Evolutionary conservation across 192 early-diverging fungal genomes (phyloP).

Genomic region (Dispira parvispora): DNA sequence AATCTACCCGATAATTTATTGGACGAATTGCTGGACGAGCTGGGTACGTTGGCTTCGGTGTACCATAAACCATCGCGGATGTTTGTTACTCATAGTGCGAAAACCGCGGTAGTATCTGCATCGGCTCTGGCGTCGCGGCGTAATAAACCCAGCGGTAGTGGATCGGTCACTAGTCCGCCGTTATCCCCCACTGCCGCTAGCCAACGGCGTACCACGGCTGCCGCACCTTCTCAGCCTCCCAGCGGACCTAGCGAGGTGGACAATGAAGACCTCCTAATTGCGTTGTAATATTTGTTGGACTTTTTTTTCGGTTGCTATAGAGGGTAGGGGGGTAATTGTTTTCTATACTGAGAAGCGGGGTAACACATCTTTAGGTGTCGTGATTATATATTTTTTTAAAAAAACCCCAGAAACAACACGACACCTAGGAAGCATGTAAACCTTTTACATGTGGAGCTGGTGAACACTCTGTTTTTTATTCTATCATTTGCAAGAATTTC

Average conservation of each 20-base stretch:
- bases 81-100: slow-evolving; percentile 38
- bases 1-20: slow-evolving; percentile 55
- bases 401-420: too few species aligned
- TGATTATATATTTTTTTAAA: too few species aligned
- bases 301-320: too few species aligned
- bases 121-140: slow-evolving; percentile 12
- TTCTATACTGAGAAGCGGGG: too few species aligned
- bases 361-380: too few species aligned
- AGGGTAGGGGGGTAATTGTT: too few species aligned
- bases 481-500: too few species aligned
- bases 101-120: slow-evolving; percentile 13
- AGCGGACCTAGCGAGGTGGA: neutral
- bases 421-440: too few species aligned
- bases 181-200: neutral
- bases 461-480: too few species aligned
- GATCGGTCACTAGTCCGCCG: neutral
- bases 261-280: slow-evolving; percentile 4
- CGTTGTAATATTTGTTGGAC: too few species aligned
- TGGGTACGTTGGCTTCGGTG: slow-evolving; percentile 82
- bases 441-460: too few species aligned
- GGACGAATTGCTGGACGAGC: slow-evolving; percentile 77
- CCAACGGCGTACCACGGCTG: neutral
- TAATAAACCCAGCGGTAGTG: slow-evolving; percentile 7
- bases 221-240: neutral
- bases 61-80: slow-evolving; percentile 78